Evolutionary conservation across 257 asterid species (phyloP).

Genomic region (Oldenlandia corymbosa): DNA sequence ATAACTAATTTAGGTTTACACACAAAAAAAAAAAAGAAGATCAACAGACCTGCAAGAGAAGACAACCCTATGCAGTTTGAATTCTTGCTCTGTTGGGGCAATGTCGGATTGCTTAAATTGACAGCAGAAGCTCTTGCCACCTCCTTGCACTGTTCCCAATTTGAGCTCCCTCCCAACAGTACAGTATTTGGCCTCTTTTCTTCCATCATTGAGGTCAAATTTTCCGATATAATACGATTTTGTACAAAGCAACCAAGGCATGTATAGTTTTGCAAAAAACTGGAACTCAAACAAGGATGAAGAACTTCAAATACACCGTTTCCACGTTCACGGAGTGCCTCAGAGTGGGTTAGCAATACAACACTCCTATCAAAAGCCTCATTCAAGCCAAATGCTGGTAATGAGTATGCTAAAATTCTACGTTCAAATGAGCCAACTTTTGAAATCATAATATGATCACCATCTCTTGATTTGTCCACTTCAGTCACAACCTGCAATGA

Average conservation of each 20-base stretch:
- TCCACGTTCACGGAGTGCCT: slow-evolving; percentile 31
- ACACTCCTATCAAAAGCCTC: slow-evolving; percentile 73
- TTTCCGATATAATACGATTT: slow-evolving; percentile 20
- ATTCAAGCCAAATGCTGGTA: slow-evolving; percentile 70
- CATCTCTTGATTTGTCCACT: slow-evolving; percentile 26
- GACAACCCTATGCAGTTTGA: slow-evolving; percentile 58
- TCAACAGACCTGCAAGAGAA: slow-evolving; percentile 50
- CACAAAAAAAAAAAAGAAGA: slow-evolving; percentile 6
- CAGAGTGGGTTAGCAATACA: slow-evolving; percentile 52
- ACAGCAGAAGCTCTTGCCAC: slow-evolving; percentile 62
- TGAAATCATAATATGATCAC: slow-evolving; percentile 40
- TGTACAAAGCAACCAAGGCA: slow-evolving; percentile 52
- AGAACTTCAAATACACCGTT: slow-evolving; percentile 47
- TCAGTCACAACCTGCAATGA: slow-evolving; percentile 81
- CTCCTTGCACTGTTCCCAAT: slow-evolving; percentile 60
- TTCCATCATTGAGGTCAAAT: slow-evolving; percentile 14
- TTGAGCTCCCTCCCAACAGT: slow-evolving; percentile 52
- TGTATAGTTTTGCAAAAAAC: slow-evolving; percentile 51
- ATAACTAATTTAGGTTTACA: background rate
- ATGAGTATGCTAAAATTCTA: slow-evolving; percentile 48
- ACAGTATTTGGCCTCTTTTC: slow-evolving; percentile 27
- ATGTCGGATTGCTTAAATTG: slow-evolving; percentile 50
- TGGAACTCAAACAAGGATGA: slow-evolving; percentile 71
- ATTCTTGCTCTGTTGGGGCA: slow-evolving; percentile 21
- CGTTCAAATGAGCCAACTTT: slow-evolving; percentile 45